Conservation (phyloP, 495 filamentous ascomycete genomes). For the Thermochaetoides thermophila region DNA sequence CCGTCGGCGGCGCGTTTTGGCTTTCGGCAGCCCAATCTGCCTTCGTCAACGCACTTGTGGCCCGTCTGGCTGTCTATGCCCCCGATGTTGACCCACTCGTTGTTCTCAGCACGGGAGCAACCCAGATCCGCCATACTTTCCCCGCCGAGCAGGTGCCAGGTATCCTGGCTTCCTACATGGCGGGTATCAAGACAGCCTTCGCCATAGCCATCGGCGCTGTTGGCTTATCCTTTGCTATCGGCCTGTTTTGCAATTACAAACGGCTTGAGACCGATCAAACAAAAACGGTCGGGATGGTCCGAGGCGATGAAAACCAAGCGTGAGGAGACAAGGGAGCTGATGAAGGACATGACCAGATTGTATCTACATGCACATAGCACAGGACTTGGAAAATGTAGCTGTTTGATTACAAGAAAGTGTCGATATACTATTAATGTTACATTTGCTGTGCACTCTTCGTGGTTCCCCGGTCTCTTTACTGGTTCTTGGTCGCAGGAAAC, state of each 20-base stretch:
- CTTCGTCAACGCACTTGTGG: slow-evolving; percentile 31
- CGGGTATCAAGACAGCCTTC: slow-evolving; percentile 35
- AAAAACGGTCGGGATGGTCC: too few relatives aligned
- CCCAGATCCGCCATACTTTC: slow-evolving; percentile 25
- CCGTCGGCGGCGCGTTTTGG: slow-evolving; percentile 33
- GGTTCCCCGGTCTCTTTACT: too few relatives aligned
- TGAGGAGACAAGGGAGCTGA: too few relatives aligned
- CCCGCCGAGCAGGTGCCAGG: slow-evolving; percentile 27
- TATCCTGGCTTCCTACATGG: slow-evolving; percentile 44
- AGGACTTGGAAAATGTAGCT: too few relatives aligned
- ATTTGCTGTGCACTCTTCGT: too few relatives aligned
- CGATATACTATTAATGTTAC: too few relatives aligned
- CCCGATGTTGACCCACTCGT: slow-evolving; percentile 29
- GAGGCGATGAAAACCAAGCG: too few relatives aligned
- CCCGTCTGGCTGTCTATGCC: slow-evolving; percentile 18
- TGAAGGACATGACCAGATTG: too few relatives aligned
- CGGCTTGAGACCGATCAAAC: too few relatives aligned
- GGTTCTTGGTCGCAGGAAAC: too few relatives aligned
- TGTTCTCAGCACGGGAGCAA: slow-evolving; percentile 23
- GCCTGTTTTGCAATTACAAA: slow-evolving; percentile 12
- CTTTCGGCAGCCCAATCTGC: slow-evolving; percentile 32
- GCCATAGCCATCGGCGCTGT: slow-evolving; percentile 23
- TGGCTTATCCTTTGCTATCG: slow-evolving; percentile 12
- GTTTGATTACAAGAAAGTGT: too few relatives aligned
- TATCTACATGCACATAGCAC: too few relatives aligned